Percentiles rank a stretch among this genome's conserved stretches.
Conservation (phyloP, 192 early-diverging fungal genomes). For the Lunasporangiospora selenospora region DNA sequence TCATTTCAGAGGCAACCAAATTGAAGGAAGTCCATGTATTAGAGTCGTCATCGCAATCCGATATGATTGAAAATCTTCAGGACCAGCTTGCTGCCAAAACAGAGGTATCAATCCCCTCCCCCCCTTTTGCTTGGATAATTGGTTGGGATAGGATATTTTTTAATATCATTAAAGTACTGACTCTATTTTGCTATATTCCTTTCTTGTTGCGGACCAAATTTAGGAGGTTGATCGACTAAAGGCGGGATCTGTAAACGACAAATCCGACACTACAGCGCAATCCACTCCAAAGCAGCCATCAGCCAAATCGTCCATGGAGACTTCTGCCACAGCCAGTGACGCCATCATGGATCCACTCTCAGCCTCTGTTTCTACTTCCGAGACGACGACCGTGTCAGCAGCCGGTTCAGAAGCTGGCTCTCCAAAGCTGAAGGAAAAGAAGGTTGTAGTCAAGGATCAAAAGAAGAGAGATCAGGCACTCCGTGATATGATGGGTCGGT, state of each 20-base stretch:
- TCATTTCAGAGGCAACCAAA: slow-evolving; percentile 17
- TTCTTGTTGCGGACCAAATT: neutral
- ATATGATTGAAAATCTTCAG: slow-evolving; percentile 49
- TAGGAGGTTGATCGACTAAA: slow-evolving; percentile 32
- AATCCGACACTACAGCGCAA: neutral
- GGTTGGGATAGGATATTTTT: neutral
- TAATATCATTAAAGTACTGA: neutral
- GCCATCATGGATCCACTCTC: slow-evolving; percentile 29
- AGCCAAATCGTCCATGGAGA: too few relatives aligned
- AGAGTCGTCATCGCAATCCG: slow-evolving; percentile 36
- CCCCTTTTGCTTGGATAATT: neutral
- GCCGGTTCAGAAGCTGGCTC: slow-evolving; percentile 24
- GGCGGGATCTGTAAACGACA: neutral
- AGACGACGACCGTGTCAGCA: slow-evolving; percentile 6
- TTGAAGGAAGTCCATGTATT: slow-evolving; percentile 41
- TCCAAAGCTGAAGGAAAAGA: slow-evolving; percentile 36
- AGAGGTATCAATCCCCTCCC: slow-evolving; percentile 13
- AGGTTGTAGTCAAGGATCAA: slow-evolving; percentile 25
- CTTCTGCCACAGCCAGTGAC: neutral
- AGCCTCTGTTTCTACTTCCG: slow-evolving; percentile 21
- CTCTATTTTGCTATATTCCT: neutral
- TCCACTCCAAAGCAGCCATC: neutral
- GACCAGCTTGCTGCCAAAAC: slow-evolving; percentile 34
- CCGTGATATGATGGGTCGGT: slow-evolving; percentile 37
- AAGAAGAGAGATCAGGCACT: slow-evolving; percentile 45